These are phyloP conservation scores for Bryum argenteum DNA, from an alignment of 225 moss, liverwort and hornwort genomes.

Conservation along the genomic window DNA sequence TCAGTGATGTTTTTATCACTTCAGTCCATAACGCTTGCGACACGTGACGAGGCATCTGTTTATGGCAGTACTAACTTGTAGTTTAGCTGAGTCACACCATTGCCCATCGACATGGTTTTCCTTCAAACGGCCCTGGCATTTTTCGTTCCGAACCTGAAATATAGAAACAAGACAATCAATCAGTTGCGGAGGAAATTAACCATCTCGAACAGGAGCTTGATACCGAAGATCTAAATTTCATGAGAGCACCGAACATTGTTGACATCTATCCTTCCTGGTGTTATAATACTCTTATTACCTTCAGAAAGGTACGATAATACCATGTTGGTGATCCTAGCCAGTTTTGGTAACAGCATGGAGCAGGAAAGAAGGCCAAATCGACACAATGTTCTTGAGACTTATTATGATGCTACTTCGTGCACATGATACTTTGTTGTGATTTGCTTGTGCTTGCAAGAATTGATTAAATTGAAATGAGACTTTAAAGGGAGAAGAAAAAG, in stretches of 20 bases:
- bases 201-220: slow-evolving; percentile 8
- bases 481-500: too few relatives aligned
- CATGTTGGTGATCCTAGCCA: too few relatives aligned
- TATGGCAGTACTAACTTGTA: slow-evolving; percentile 26
- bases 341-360: too few relatives aligned
- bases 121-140: slow-evolving; percentile 19
- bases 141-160: slow-evolving; percentile 16
- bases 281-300: too few relatives aligned
- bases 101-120: slow-evolving; percentile 13
- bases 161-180: slow-evolving; percentile 20
- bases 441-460: too few relatives aligned
- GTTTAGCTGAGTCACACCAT: slow-evolving; percentile 21
- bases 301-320: too few relatives aligned
- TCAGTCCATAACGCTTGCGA: slow-evolving; percentile 25
- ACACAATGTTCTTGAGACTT: too few relatives aligned
- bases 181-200: not conserved
- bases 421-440: too few relatives aligned
- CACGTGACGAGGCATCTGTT: slow-evolving; percentile 19
- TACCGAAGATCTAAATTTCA: not conserved
- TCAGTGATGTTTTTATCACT: slow-evolving; percentile 26
- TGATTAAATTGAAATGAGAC: too few relatives aligned
- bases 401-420: too few relatives aligned
- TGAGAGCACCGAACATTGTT: not conserved
- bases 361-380: too few relatives aligned
- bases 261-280: not conserved